A percentile compares a stretch with the other conserved stretches of the same genome.
These are phyloP conservation scores for Aspergillus fructus DNA, from an alignment of 2,329 filamentous ascomycete genomes.

Conservation along the genomic window DNA sequence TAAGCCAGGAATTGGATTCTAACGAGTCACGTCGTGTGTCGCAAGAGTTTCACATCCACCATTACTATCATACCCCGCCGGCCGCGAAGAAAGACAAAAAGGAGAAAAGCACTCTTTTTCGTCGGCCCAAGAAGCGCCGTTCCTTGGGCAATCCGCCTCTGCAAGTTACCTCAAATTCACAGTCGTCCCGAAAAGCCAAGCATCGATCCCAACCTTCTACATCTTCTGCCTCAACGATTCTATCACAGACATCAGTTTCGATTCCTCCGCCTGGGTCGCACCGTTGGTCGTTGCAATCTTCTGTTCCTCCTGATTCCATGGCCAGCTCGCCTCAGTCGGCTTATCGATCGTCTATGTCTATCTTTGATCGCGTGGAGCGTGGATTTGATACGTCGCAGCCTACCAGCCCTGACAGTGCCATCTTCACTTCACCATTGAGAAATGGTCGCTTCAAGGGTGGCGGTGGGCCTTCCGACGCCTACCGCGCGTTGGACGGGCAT, in stretches of 20 bases:
- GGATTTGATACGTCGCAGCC: constrained; percentile 69
- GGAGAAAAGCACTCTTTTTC: constrained; percentile 52
- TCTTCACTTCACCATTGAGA: constrained; percentile 63
- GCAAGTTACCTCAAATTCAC: constrained; percentile 30
- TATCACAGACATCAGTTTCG: constrained; percentile 63
- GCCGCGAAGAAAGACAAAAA: constrained; percentile 59
- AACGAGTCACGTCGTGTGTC: constrained; percentile 53
- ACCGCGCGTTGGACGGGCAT: constrained; percentile 32
- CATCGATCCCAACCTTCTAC: constrained; percentile 40
- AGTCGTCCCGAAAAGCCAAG: constrained; percentile 29
- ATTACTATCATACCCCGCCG: constrained; percentile 81
- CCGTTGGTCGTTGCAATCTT: constrained; percentile 41
- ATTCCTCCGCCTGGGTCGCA: constrained; percentile 49
- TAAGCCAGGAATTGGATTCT: constrained; percentile 70
- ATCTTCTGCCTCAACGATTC: constrained; percentile 56
- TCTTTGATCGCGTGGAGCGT: constrained; percentile 73
- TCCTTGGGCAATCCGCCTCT: constrained; percentile 58
- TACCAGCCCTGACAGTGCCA: constrained; percentile 76
- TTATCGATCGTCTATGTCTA: constrained; percentile 62
- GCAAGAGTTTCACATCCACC: constrained; percentile 86
- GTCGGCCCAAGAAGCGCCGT: constrained; percentile 71
- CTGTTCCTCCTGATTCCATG: constrained; percentile 57
- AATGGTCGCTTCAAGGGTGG: constrained; percentile 60
- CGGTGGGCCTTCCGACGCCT: constrained; percentile 56
- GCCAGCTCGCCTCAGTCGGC: constrained; percentile 79